phyloP scores from a whole-genome alignment of 176 grass and related monocot species.

The Oryza longistaminata region DNA sequence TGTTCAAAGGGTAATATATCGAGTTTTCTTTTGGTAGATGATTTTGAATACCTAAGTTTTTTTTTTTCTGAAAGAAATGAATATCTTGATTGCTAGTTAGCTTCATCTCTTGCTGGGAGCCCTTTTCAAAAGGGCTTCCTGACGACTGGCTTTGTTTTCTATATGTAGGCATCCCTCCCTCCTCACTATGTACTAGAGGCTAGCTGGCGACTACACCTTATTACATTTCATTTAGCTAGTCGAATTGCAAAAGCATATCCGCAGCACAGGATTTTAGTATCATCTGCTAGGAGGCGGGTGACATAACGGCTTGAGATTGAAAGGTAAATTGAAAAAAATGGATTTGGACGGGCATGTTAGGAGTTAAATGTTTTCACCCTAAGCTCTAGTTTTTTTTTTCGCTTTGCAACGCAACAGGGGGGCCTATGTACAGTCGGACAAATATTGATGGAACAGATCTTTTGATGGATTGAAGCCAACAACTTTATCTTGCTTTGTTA shows the following conservation, averaged over 20 bases:
- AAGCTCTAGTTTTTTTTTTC: background rate
- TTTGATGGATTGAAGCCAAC: background rate
- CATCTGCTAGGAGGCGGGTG: background rate
- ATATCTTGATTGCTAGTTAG: background rate
- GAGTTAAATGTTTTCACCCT: background rate
- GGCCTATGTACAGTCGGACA: background rate
- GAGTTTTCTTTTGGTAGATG: background rate
- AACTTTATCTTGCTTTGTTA: background rate
- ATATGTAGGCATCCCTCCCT: too few species aligned
- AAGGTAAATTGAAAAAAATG: background rate
- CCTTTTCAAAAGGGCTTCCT: background rate
- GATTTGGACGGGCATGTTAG: background rate
- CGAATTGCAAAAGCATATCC: background rate
- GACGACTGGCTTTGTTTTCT: background rate
- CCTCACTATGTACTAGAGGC: background rate
- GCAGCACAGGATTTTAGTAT: background rate
- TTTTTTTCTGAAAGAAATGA: background rate
- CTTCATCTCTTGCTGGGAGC: background rate
- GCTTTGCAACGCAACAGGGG: background rate
- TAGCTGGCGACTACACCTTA: background rate
- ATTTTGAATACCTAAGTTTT: background rate
- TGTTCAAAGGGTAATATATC: slow-evolving; percentile 92
- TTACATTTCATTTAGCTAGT: background rate
- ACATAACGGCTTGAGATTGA: background rate
- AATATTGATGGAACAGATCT: background rate